Evolutionary conservation across 306 rosid genomes (phyloP).

Genomic region (Heteromeles arbutifolia): DNA sequence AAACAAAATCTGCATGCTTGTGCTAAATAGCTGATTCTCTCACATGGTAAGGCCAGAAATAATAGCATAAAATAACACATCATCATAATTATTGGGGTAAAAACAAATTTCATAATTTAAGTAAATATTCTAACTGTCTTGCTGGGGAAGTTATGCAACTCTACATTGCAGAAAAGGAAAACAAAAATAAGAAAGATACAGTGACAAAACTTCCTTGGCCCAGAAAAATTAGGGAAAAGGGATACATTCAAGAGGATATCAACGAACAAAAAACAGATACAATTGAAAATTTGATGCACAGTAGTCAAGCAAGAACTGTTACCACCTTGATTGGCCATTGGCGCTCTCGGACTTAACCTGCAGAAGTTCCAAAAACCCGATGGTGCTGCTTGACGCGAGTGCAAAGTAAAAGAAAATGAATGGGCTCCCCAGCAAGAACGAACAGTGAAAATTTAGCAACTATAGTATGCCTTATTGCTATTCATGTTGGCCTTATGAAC

Average conservation of each 20-base stretch:
- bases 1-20: background rate
- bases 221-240: conserved; percentile 66
- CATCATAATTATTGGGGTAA: background rate
- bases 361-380: background rate
- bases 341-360: conserved; percentile 2
- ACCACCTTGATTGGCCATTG: conserved; percentile 1
- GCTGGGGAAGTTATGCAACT: background rate
- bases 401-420: conserved; percentile 2
- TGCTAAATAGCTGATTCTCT: background rate
- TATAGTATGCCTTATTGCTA: conserved; percentile 4
- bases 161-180: background rate
- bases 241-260: conserved; percentile 21
- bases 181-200: background rate
- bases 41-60: background rate
- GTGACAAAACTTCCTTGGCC: conserved; percentile 60
- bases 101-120: background rate
- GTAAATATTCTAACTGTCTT: background rate
- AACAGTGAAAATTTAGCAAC: background rate
- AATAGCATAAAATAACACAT: background rate
- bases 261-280: background rate
- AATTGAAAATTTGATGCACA: background rate
- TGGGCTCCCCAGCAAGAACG: background rate
- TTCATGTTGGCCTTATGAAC: conserved; percentile 5
- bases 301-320: conserved; percentile 2
- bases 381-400: background rate